These are phyloP conservation scores for Pezicula rhizophila DNA, from an alignment of 2,329 filamentous ascomycete species.

Conservation along the genomic window DNA sequence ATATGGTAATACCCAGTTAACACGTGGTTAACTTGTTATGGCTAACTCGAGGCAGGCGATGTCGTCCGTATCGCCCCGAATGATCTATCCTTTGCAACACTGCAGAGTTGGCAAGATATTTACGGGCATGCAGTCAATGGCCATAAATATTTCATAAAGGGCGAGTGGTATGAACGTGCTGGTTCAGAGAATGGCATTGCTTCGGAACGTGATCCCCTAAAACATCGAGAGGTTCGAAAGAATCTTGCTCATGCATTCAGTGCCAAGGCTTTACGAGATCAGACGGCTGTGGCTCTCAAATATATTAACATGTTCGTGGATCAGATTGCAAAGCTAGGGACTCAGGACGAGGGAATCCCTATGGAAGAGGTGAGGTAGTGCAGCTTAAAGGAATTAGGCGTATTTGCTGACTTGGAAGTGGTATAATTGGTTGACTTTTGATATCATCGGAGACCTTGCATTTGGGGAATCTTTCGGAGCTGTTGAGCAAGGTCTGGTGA, in stretches of 20 bases:
- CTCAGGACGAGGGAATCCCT: not conserved
- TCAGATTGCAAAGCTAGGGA: slow-evolving; percentile 48
- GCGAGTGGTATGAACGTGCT: not conserved
- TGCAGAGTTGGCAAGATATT: not conserved
- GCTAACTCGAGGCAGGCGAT: not conserved
- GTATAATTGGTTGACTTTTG: slow-evolving; percentile 24
- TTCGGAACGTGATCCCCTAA: slow-evolving; percentile 4
- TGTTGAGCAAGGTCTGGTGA: not conserved
- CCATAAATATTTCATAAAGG: not conserved
- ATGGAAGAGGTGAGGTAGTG: not conserved
- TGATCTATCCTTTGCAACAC: not conserved
- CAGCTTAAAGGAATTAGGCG: not conserved
- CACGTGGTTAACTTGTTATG: not conserved
- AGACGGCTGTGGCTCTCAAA: slow-evolving; percentile 52
- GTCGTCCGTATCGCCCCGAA: not conserved
- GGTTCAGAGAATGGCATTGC: not conserved
- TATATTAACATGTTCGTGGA: slow-evolving; percentile 88
- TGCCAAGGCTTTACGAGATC: not conserved
- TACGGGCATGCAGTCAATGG: not conserved
- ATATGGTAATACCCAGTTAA: not conserved
- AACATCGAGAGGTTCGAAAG: slow-evolving; percentile 9
- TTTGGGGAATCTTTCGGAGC: slow-evolving; percentile 31
- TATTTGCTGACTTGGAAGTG: not conserved
- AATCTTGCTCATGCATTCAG: not conserved
- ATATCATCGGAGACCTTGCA: slow-evolving; percentile 35